phyloP scores from a whole-genome alignment of 306 rosid species.

The Abrus precatorius region DNA sequence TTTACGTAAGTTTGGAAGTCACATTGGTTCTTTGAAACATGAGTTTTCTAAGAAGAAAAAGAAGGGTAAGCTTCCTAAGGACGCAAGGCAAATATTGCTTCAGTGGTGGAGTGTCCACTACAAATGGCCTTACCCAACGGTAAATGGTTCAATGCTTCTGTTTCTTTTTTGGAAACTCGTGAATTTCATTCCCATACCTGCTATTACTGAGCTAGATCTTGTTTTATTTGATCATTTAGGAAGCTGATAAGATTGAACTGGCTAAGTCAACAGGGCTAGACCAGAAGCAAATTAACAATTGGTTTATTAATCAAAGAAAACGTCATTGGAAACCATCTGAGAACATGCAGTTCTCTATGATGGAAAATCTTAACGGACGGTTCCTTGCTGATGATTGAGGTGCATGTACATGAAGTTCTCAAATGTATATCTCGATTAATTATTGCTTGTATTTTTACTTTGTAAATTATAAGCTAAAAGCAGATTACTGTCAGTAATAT shows the following conservation, averaged over 20 bases:
- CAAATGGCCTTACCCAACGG: constrained; percentile 99
- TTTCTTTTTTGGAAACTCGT: neutral
- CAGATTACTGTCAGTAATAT: constrained; percentile 46
- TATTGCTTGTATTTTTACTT: constrained; percentile 49
- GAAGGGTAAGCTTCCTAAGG: constrained; percentile 94
- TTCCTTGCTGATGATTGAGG: constrained; percentile 61
- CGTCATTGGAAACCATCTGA: constrained; percentile 98
- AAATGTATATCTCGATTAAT: constrained; percentile 48
- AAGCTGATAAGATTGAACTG: constrained; percentile 83
- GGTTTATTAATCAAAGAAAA: constrained; percentile 97
- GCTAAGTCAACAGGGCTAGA: constrained; percentile 87
- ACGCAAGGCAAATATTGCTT: constrained; percentile 83
- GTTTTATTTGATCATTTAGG: constrained; percentile 57
- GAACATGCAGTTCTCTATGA: constrained; percentile 75
- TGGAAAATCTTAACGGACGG: constrained; percentile 71
- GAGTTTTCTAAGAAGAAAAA: constrained; percentile 92
- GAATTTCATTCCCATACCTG: neutral
- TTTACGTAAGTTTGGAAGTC: constrained; percentile 84
- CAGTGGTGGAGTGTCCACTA: constrained; percentile 93
- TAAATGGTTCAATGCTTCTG: constrained; percentile 43
- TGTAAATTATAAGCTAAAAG: constrained; percentile 56
- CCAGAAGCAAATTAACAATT: constrained; percentile 95
- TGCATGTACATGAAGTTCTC: constrained; percentile 44
- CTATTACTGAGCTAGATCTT: neutral
- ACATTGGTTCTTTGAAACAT: constrained; percentile 76